Conservation (phyloP, 108 stramenopile species). For the Epithemia pelagica region DNA sequence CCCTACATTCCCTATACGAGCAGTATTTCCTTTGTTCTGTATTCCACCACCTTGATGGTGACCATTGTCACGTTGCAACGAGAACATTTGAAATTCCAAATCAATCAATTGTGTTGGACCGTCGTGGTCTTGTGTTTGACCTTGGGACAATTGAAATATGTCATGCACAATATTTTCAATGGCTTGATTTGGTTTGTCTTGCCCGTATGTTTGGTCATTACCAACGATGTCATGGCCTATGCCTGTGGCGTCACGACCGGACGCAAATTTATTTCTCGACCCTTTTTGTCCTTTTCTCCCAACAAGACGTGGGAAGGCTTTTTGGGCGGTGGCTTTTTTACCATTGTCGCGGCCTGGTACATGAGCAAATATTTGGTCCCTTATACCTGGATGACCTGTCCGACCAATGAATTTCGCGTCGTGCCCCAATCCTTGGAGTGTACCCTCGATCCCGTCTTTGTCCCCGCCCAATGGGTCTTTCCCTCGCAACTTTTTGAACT, state of each 20-base stretch:
- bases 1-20: slow-evolving; percentile 56
- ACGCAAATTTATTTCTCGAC: slow-evolving; percentile 82
- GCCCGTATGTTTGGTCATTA: slow-evolving; percentile 88
- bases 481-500: slow-evolving; percentile 78
- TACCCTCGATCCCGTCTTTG: slow-evolving; percentile 66
- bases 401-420: slow-evolving; percentile 69
- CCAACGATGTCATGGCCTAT: slow-evolving; percentile 97
- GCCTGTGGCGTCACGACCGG: slow-evolving; percentile 89
- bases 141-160: slow-evolving; percentile 88
- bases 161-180: slow-evolving; percentile 96
- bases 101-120: slow-evolving; percentile 96
- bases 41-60: slow-evolving; percentile 82
- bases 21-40: slow-evolving; percentile 64
- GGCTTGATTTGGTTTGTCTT: slow-evolving; percentile 97
- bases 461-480: slow-evolving; percentile 44
- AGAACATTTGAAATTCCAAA: slow-evolving; percentile 90
- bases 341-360: slow-evolving; percentile 86
- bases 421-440: slow-evolving; percentile 72
- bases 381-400: slow-evolving; percentile 87
- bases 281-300: slow-evolving; percentile 85
- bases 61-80: slow-evolving; percentile 90
- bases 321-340: slow-evolving; percentile 87
- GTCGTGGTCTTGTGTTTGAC: slow-evolving; percentile 89
- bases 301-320: slow-evolving; percentile 99
- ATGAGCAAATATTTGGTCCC: slow-evolving; percentile 73